A percentile compares a stretch with the other conserved stretches of the same genome.
Conservation (phyloP, 2,329 filamentous ascomycete genomes). For the Dothideomycetidae sp. region DNA sequence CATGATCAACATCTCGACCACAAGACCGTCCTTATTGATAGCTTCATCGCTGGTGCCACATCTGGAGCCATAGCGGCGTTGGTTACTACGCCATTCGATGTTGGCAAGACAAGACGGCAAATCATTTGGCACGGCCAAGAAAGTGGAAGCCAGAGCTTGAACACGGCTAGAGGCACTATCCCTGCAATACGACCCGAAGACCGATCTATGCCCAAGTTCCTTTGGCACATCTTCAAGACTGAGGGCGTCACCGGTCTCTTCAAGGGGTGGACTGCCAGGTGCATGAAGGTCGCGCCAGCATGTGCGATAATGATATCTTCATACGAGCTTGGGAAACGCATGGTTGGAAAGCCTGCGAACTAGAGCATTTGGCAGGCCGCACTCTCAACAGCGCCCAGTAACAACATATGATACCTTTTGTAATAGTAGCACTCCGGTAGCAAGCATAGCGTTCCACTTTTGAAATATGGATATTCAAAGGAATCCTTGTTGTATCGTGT, state of each 20-base stretch:
- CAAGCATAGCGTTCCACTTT: too few relatives aligned
- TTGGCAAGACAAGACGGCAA: constrained; percentile 91
- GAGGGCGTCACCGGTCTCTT: constrained; percentile 74
- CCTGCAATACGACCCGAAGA: constrained; percentile 46
- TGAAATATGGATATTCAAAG: too few relatives aligned
- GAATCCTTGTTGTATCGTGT: too few relatives aligned
- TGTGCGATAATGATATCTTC: constrained; percentile 99
- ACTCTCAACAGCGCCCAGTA: too few relatives aligned
- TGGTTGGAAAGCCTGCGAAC: too few relatives aligned
- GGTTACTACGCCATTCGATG: constrained; percentile 88
- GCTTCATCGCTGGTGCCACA: constrained; percentile 70
- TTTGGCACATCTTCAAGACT: constrained; percentile 81
- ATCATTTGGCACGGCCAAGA: constrained; percentile 49
- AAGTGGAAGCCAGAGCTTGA: constrained; percentile 24
- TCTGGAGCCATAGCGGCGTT: constrained; percentile 78
- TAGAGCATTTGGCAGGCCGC: too few relatives aligned
- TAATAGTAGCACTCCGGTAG: too few relatives aligned
- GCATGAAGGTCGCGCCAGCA: constrained; percentile 85
- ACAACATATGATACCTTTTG: too few relatives aligned
- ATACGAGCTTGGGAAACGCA: constrained; percentile 89
- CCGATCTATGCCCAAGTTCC: constrained; percentile 61
- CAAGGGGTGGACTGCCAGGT: constrained; percentile 81
- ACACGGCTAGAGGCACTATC: constrained; percentile 2
- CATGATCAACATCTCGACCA: constrained; percentile 53
- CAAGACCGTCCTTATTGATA: constrained; percentile 67